Percentiles rank a stretch among this genome's conserved stretches.
Evolutionary conservation across 2,329 filamentous ascomycete genomes (phyloP).

Genomic region (Apiospora hydei): DNA sequence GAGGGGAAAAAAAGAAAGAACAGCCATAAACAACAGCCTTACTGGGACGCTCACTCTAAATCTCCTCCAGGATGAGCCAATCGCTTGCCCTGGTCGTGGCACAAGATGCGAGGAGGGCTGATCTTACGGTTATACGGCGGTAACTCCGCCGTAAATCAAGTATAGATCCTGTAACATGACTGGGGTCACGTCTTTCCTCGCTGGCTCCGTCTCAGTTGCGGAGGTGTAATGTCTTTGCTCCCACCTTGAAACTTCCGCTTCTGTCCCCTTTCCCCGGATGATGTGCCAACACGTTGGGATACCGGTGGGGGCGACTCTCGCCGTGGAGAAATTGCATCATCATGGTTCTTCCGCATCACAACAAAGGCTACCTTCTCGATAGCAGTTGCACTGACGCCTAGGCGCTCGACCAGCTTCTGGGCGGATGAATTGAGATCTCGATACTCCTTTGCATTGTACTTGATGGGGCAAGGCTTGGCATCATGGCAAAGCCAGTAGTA

Average conservation of each 20-base stretch:
- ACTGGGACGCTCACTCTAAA: neutral
- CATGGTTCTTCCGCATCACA: slow-evolving; percentile 55
- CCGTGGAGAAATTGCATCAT: slow-evolving; percentile 2
- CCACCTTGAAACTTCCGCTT: slow-evolving; percentile 1
- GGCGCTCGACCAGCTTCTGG: slow-evolving; percentile 51
- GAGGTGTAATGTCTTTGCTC: neutral
- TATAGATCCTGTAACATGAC: neutral
- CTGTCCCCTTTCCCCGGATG: neutral
- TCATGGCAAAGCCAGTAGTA: slow-evolving; percentile 73
- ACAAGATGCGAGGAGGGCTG: neutral
- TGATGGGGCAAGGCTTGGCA: slow-evolving; percentile 61
- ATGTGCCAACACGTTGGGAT: neutral
- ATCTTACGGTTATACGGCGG: neutral
- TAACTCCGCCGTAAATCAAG: neutral
- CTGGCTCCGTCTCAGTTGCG: slow-evolving; percentile 8
- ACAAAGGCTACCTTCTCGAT: slow-evolving; percentile 77
- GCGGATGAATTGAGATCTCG: slow-evolving; percentile 56
- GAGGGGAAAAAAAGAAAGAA: neutral
- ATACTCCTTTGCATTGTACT: slow-evolving; percentile 77
- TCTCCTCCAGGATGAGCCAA: neutral
- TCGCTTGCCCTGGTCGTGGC: neutral
- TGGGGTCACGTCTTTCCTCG: neutral
- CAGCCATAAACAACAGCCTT: neutral
- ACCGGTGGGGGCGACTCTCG: slow-evolving; percentile 16
- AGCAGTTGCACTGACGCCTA: slow-evolving; percentile 65